phyloP scores from a whole-genome alignment of 1,139 yeast species.

The Sugiyamaella paludigena region DNA sequence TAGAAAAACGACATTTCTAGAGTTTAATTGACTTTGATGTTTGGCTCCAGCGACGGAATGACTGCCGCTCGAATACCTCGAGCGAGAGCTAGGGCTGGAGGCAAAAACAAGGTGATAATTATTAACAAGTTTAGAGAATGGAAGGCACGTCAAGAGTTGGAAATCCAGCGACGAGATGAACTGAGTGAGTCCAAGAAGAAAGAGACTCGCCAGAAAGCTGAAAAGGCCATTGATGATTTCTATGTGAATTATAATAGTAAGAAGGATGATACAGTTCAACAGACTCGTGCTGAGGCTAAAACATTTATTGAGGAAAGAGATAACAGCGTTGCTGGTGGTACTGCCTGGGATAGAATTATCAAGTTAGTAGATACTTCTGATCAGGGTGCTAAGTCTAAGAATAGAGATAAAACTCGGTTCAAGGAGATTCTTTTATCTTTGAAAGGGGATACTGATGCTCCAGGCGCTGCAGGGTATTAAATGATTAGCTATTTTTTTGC shows the following conservation, averaged over 20 bases:
- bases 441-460: constrained; percentile 67
- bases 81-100: no score
- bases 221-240: constrained; percentile 84
- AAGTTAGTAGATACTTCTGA: constrained; percentile 50
- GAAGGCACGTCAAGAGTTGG: constrained; percentile 80
- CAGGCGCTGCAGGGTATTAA: constrained; percentile 64
- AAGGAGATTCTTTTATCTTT: constrained; percentile 62
- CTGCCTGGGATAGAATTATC: constrained; percentile 85
- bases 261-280: constrained; percentile 67
- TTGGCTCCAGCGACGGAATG: no score
- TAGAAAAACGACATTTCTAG: no score
- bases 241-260: constrained; percentile 89
- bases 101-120: no score
- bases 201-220: constrained; percentile 75
- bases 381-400: constrained; percentile 44
- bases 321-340: constrained; percentile 64
- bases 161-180: constrained; percentile 78
- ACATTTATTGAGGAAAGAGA: constrained; percentile 76
- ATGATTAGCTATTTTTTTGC: neutral
- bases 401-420: constrained; percentile 68
- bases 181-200: constrained; percentile 63
- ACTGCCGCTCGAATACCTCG: no score
- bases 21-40: no score
- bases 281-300: constrained; percentile 64
- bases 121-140: constrained; percentile 49